Evolutionary conservation across 2,329 filamentous ascomycete species (phyloP), one percentile per base, ranked within the genome.

Genomic region (Amylocarpus encephaloides): DNA sequence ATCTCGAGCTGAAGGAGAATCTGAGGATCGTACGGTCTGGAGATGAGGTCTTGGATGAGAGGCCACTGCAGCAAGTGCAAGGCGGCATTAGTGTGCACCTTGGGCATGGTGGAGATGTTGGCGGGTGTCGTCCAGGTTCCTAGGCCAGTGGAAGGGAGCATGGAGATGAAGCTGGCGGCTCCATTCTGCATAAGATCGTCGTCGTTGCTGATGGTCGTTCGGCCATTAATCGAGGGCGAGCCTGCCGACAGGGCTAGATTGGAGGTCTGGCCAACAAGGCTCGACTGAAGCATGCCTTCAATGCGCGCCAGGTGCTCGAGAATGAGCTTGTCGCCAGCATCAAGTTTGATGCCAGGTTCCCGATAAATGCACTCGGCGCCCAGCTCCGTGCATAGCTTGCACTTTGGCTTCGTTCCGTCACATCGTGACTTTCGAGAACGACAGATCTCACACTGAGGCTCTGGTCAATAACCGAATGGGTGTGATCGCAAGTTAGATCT

Each of bases 51-150:
- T 43, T 85, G 78, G 58, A 92, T 91, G 57, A 90, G 73, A 11
- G 87, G 88, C 80, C 87, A 91, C 62, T 90, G 86, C 5, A 92
- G 72, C 16, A 92, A 71, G 65, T 92, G 84, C 59, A 90, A 71
- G 1, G 86, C 86, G 5, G 87, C 86, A 52, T 88, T 92, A 0
- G 86, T 91, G 67, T 92, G 88, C 13, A 85, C 76, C 67, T 89
- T 91, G 18, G 88, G 88, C 86, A 92, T 92, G 22, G 85, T 88
- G 2, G 86, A 90, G 57, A 92, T 89, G 66, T 88, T 91, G 35
- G 70, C 73, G 64, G 63, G 74, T 49, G 74, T 79, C 18, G 75
- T 79, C 85, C 85, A 90, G 2, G 85, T 87, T 5, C 84, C 85
- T 55, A 90, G 75, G 5, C 85, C 86, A 51, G 78, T 78, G 53